Evolutionary conservation across 2,329 filamentous ascomycete genomes (phyloP).

Genomic region (Juglanconis oblonga): DNA sequence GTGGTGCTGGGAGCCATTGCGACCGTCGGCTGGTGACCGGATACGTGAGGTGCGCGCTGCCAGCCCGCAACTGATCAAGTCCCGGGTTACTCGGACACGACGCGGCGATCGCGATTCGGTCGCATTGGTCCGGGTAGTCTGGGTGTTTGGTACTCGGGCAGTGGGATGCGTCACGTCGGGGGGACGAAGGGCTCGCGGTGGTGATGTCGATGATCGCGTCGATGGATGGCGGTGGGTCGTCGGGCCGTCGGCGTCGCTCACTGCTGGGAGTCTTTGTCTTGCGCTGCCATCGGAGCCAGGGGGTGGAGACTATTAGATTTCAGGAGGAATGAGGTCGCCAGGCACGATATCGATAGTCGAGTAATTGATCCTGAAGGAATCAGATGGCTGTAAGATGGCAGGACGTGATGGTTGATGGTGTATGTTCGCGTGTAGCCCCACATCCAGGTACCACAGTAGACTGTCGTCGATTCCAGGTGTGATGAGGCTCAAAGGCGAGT

Average conservation of each 20-base stretch:
- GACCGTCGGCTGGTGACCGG: constrained; percentile 1
- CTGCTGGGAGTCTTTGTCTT: neutral
- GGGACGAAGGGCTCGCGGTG: neutral
- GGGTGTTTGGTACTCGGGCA: constrained; percentile 27
- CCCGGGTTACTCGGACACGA: constrained; percentile 13
- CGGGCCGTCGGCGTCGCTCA: neutral
- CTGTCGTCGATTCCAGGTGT: neutral
- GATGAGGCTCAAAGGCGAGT: neutral
- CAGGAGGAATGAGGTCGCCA: neutral
- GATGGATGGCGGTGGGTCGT: neutral
- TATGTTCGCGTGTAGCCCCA: constrained; percentile 1
- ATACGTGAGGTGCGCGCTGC: constrained; percentile 8
- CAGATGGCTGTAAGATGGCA: constrained; percentile 10
- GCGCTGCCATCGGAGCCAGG: constrained; percentile 6
- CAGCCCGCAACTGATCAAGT: constrained; percentile 25
- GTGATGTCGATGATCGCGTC: constrained; percentile 7
- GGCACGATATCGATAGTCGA: neutral
- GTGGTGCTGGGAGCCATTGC: constrained; percentile 56
- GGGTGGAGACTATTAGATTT: neutral
- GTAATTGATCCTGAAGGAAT: neutral
- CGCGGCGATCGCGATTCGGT: constrained; percentile 10
- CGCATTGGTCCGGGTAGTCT: constrained; percentile 15
- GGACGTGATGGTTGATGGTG: neutral
- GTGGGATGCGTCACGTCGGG: constrained; percentile 22
- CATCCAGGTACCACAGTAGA: neutral